Evolutionary conservation across 2,329 filamentous ascomycete species (phyloP).

Genomic region (Beauveria brongniartii): DNA sequence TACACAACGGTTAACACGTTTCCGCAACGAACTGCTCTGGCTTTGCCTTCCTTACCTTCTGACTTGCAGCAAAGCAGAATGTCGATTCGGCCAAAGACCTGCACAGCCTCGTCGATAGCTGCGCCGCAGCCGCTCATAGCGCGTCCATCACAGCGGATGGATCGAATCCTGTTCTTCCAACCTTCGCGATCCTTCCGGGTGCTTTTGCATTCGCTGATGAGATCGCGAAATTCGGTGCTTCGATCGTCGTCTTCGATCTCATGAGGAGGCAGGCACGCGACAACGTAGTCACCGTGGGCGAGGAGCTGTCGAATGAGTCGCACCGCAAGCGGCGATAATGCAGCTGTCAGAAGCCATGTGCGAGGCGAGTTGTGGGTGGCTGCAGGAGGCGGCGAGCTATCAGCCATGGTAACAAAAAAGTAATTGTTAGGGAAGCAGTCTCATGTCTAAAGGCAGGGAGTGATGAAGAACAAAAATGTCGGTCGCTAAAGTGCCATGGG

Average conservation of each 20-base stretch:
- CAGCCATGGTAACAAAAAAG: conserved; percentile 20
- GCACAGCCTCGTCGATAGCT: conserved; percentile 77
- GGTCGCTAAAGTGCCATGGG: not conserved
- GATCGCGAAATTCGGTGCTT: conserved; percentile 70
- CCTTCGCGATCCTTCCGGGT: conserved; percentile 58
- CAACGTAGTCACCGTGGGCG: conserved; percentile 84
- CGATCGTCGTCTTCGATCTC: conserved; percentile 72
- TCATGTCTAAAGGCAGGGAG: not conserved
- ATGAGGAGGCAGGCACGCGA: conserved; percentile 70
- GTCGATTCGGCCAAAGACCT: conserved; percentile 79
- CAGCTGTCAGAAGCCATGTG: conserved; percentile 88
- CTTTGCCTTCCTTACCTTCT: conserved; percentile 51
- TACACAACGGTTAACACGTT: conserved; percentile 23
- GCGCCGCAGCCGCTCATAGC: conserved; percentile 67
- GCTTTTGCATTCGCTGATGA: conserved; percentile 63
- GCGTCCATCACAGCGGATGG: conserved; percentile 55
- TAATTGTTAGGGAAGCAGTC: not conserved
- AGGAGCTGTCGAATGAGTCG: conserved; percentile 74
- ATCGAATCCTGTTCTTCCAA: conserved; percentile 70
- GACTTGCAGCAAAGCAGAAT: conserved; percentile 85
- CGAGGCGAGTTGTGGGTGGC: conserved; percentile 67
- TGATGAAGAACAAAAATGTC: not conserved
- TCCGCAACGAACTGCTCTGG: not conserved
- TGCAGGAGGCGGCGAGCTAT: conserved; percentile 27
- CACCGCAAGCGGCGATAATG: conserved; percentile 76